These are phyloP conservation scores for Rubroboletus pulcherrimus DNA, from an alignment of 768 basidiomycete genomes.

Conservation along the genomic window DNA sequence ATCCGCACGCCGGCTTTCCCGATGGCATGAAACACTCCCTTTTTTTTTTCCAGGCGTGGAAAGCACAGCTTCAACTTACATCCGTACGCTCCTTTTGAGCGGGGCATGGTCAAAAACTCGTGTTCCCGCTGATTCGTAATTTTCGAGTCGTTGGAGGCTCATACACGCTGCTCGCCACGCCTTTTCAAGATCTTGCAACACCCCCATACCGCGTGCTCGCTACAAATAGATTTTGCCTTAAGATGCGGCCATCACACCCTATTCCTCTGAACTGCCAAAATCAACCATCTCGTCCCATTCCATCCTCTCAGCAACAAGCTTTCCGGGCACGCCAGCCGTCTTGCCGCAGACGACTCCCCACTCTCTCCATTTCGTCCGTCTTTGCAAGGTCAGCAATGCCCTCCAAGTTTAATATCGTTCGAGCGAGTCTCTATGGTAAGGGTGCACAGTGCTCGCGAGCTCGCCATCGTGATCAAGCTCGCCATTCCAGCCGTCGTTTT, in stretches of 20 bases:
- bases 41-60: conserved; percentile 15
- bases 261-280: conserved; percentile 23
- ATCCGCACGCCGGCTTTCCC: neutral
- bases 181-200: conserved; percentile 22
- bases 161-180: conserved; percentile 31
- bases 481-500: conserved; percentile 52
- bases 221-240: conserved; percentile 21
- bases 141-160: conserved; percentile 5
- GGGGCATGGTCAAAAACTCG: conserved; percentile 22
- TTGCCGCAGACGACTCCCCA: conserved; percentile 32
- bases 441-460: neutral
- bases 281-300: conserved; percentile 21
- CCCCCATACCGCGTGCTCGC: conserved; percentile 29
- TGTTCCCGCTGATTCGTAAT: conserved; percentile 23
- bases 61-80: conserved; percentile 19
- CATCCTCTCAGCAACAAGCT: conserved; percentile 19
- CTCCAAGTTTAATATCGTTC: conserved; percentile 66
- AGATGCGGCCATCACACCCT: conserved; percentile 27
- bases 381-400: conserved; percentile 51
- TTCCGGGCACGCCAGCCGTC: conserved; percentile 28
- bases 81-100: conserved; percentile 23
- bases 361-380: conserved; percentile 28
- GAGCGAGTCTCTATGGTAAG: conserved; percentile 66
- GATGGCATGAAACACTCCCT: conserved; percentile 10
- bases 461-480: conserved; percentile 5